phyloP scores from a whole-genome alignment of 2,329 filamentous ascomycete genomes.

The Cadophora gregata region DNA sequence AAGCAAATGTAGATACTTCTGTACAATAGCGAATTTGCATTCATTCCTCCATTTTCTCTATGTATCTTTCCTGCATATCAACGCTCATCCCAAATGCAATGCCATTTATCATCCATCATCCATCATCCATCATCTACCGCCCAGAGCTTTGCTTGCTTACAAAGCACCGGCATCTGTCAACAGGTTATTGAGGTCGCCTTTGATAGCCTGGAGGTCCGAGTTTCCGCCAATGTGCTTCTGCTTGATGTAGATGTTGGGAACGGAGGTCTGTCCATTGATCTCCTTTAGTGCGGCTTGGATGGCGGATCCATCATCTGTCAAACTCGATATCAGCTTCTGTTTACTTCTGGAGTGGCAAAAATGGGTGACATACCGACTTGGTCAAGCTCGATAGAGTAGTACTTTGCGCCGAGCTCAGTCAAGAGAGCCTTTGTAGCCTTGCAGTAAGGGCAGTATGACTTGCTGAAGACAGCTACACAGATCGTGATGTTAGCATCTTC shows the following conservation, averaged over 20 bases:
- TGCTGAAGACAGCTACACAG: conserved; percentile 86
- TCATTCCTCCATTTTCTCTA: conserved; percentile 2
- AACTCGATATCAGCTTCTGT: conserved; percentile 23
- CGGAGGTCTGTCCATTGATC: conserved; percentile 83
- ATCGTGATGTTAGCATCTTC: conserved; percentile 23
- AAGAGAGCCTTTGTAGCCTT: conserved; percentile 77
- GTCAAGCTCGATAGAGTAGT: conserved; percentile 81
- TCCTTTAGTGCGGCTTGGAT: conserved; percentile 85
- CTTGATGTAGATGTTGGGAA: conserved; percentile 94
- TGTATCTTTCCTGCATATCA: background rate
- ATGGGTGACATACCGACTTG: conserved; percentile 68
- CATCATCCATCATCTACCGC: conserved; percentile 11
- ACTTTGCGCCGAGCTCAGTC: conserved; percentile 72
- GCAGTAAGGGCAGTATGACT: conserved; percentile 97
- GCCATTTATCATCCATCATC: no score
- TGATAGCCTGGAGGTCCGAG: conserved; percentile 76
- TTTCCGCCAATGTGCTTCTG: conserved; percentile 96
- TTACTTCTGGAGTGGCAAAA: background rate
- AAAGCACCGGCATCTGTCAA: conserved; percentile 69
- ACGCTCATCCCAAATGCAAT: background rate
- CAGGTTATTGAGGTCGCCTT: conserved; percentile 69
- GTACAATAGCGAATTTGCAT: conserved; percentile 7
- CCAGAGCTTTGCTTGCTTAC: no score
- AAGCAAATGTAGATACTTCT: background rate
- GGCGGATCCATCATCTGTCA: conserved; percentile 76